Evolutionary conservation across 2,329 filamentous ascomycete genomes (phyloP).

Genomic region (Cladophialophora chaetospira): DNA sequence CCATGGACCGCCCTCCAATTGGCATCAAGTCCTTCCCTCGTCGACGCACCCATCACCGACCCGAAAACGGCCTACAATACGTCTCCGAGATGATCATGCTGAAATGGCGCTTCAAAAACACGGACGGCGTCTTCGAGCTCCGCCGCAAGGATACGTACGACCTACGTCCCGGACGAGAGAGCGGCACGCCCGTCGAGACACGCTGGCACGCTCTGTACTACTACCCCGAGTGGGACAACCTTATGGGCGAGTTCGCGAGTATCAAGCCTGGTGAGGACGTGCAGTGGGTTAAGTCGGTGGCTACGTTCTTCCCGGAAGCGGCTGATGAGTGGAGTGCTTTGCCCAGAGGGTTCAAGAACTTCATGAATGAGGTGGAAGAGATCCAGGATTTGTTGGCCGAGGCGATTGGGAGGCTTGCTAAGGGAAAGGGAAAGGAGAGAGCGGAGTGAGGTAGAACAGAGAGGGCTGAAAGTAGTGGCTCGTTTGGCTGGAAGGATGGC

Average conservation of each 20-base stretch:
- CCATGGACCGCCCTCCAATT: slow-evolving; percentile 19
- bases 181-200: slow-evolving; percentile 10
- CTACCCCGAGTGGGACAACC: slow-evolving; percentile 45
- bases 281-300: slow-evolving; percentile 37
- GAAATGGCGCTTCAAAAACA: slow-evolving; percentile 43
- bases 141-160: slow-evolving; percentile 43
- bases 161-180: slow-evolving; percentile 15
- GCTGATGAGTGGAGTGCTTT: slow-evolving; percentile 21
- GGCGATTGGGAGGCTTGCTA: slow-evolving; percentile 21
- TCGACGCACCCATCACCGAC: slow-evolving; percentile 25
- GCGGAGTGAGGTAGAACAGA: not conserved
- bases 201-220: slow-evolving; percentile 38
- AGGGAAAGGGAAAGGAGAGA: not conserved
- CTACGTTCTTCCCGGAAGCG: slow-evolving; percentile 41
- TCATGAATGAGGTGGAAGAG: slow-evolving; percentile 40
- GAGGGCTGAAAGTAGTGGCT: not conserved
- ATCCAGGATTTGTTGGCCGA: slow-evolving; percentile 40
- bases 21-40: slow-evolving; percentile 26
- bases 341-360: slow-evolving; percentile 40
- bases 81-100: slow-evolving; percentile 45
- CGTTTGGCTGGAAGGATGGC: too few relatives aligned
- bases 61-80: slow-evolving; percentile 9
- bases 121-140: slow-evolving; percentile 47
- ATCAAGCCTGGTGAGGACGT: slow-evolving; percentile 40
- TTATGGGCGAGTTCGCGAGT: slow-evolving; percentile 42